Evolutionary conservation across 2,329 filamentous ascomycete species (phyloP).

Genomic region (Fusarium mexicanum): DNA sequence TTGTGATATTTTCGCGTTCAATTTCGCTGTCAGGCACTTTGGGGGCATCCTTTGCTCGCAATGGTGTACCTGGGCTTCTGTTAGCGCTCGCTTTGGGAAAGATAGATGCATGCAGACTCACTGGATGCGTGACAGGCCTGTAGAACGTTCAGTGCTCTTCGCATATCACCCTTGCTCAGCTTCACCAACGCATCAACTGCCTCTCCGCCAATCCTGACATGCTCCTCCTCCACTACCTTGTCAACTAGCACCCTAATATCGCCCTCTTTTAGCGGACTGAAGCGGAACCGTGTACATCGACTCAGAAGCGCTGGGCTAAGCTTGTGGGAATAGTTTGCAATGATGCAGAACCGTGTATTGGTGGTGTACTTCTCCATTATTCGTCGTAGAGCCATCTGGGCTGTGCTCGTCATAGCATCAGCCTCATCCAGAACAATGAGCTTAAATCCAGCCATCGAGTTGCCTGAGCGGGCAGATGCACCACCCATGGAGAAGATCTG

Average conservation of each 20-base stretch:
- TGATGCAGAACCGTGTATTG: slow-evolving; percentile 97
- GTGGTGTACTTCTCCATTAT: slow-evolving; percentile 99
- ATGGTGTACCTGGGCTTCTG: slow-evolving; percentile 66
- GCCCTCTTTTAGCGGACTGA: slow-evolving; percentile 88
- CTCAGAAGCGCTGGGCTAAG: slow-evolving; percentile 92
- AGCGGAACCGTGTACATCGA: slow-evolving; percentile 92
- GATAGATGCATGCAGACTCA: slow-evolving; percentile 51
- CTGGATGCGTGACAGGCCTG: slow-evolving; percentile 97
- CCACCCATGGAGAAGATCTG: slow-evolving; percentile 86
- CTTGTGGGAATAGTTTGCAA: slow-evolving; percentile 99
- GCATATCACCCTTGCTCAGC: slow-evolving; percentile 95
- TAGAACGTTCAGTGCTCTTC: slow-evolving; percentile 90
- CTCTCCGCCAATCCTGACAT: slow-evolving; percentile 81
- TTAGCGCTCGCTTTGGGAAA: slow-evolving; percentile 4
- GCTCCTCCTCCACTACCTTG: slow-evolving; percentile 87
- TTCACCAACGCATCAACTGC: slow-evolving; percentile 85
- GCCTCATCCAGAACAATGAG: slow-evolving; percentile 98
- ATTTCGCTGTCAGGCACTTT: slow-evolving; percentile 72
- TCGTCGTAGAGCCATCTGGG: slow-evolving; percentile 93
- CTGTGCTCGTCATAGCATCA: slow-evolving; percentile 99
- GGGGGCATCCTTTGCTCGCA: slow-evolving; percentile 68
- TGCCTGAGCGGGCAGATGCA: slow-evolving; percentile 55
- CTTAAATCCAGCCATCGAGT: slow-evolving; percentile 81
- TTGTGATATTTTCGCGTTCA: slow-evolving; percentile 81
- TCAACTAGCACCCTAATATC: slow-evolving; percentile 90